Evolutionary conservation across 1,284 basidiomycete genomes (phyloP).

Genomic region (Entoloma clypeatum): DNA sequence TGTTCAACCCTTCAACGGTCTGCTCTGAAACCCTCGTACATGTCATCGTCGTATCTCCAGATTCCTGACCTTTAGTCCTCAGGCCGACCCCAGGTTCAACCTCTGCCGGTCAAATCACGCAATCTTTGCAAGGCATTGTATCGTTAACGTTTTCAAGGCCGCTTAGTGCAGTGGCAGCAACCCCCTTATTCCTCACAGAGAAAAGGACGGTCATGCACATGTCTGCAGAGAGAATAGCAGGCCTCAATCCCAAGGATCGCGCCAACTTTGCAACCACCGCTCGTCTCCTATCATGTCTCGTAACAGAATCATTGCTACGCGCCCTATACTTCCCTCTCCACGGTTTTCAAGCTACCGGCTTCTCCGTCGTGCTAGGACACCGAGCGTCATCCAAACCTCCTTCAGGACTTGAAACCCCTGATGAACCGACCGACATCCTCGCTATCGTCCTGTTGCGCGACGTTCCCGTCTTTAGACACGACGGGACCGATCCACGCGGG

Average conservation of each 20-base stretch:
- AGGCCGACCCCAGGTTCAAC: too few relatives aligned
- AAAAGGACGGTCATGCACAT: conserved; percentile 24
- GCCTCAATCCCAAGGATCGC: conserved; percentile 31
- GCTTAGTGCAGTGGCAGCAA: too few relatives aligned
- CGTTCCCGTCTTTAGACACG: conserved; percentile 41
- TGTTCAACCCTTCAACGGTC: too few relatives aligned
- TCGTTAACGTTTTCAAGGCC: too few relatives aligned
- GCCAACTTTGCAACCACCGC: conserved; percentile 43
- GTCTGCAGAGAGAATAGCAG: conserved; percentile 24
- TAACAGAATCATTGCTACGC: conserved; percentile 46
- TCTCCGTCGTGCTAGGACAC: conserved; percentile 36
- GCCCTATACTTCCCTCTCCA: conserved; percentile 41
- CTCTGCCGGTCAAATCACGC: too few relatives aligned
- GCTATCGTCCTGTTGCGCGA: conserved; percentile 41
- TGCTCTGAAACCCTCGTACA: too few relatives aligned
- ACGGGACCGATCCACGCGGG: conserved; percentile 24
- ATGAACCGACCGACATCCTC: conserved; percentile 33
- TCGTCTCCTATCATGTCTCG: conserved; percentile 47
- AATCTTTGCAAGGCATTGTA: too few relatives aligned
- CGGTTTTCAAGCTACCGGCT: conserved; percentile 32
- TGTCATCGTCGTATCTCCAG: too few relatives aligned
- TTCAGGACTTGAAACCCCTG: conserved; percentile 17
- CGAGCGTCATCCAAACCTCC: conserved; percentile 22
- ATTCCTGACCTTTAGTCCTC: too few relatives aligned
- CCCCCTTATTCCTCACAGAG: too few relatives aligned